phyloP scores from a whole-genome alignment of 1,139 yeast genomes.

The Candida sp. region DNA sequence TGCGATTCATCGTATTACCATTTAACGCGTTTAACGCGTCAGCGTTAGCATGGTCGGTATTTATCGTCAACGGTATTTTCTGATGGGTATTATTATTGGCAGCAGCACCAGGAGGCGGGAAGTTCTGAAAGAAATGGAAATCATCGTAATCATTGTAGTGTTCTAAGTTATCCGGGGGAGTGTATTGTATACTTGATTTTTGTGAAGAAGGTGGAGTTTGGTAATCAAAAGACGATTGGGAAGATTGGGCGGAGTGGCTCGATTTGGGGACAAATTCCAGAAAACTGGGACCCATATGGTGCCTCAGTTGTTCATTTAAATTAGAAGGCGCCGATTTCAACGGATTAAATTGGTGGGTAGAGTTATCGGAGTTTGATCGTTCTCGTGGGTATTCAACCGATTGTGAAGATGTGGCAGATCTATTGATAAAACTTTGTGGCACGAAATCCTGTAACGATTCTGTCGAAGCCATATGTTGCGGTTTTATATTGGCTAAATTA shows the following conservation, averaged over 20 bases:
- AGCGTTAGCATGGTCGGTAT: conserved; percentile 33
- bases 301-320: conserved; percentile 7
- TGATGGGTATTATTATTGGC: conserved; percentile 9
- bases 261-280: conserved; percentile 1
- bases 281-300: background rate
- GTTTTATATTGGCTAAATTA: conserved; percentile 35
- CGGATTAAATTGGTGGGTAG: background rate
- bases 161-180: conserved; percentile 16
- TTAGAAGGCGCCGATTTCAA: conserved; percentile 5
- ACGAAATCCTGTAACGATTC: conserved; percentile 47
- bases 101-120: conserved; percentile 7
- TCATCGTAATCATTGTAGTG: conserved; percentile 4
- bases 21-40: conserved; percentile 26
- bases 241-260: conserved; percentile 14
- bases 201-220: conserved; percentile 43
- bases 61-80: conserved; percentile 38
- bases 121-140: conserved; percentile 4
- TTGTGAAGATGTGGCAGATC: conserved; percentile 17
- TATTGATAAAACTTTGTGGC: conserved; percentile 36
- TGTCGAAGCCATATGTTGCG: conserved; percentile 29
- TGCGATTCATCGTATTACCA: conserved; percentile 10
- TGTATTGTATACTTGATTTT: conserved; percentile 26
- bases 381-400: background rate
- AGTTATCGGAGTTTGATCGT: conserved; percentile 1
- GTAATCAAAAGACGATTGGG: conserved; percentile 40